phyloP scores from a whole-genome alignment of 768 basidiomycete species.

The Trametes villosa region DNA sequence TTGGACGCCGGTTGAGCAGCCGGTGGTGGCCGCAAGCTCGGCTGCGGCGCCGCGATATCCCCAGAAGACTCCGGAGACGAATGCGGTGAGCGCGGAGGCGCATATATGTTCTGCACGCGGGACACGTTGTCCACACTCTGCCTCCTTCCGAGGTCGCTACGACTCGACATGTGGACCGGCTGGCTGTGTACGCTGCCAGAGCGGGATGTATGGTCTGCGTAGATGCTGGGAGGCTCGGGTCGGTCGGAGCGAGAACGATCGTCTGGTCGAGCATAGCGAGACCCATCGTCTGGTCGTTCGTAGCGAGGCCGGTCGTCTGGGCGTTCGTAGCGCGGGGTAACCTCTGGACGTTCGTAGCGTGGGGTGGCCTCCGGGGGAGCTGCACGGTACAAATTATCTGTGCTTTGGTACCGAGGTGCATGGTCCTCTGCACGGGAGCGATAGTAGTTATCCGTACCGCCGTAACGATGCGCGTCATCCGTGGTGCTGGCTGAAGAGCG shows the following conservation, averaged over 20 bases:
- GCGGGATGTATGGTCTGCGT: constrained; percentile 2
- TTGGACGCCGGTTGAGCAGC: background rate
- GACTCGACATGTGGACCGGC: constrained; percentile 3
- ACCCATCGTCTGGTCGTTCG: background rate
- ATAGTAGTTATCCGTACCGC: constrained; percentile 3
- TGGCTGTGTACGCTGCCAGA: constrained; percentile 10
- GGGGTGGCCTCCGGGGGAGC: background rate
- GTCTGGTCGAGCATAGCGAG: constrained; percentile 13
- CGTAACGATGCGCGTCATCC: background rate
- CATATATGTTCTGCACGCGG: constrained; percentile 22
- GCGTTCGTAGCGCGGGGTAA: constrained; percentile 6
- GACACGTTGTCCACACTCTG: background rate
- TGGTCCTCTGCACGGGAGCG: background rate
- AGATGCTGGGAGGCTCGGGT: background rate
- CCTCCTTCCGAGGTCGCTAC: constrained; percentile 11
- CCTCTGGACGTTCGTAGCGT: constrained; percentile 5
- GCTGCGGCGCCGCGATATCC: constrained; percentile 5
- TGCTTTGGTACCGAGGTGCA: background rate
- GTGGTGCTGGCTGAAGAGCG: constrained; percentile 1
- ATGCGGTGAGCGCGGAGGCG: constrained; percentile 20
- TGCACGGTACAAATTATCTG: background rate
- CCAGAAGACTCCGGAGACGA: constrained; percentile 21
- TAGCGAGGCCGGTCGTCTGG: background rate
- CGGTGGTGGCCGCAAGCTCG: constrained; percentile 15
- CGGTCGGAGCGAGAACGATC: background rate